Evolutionary conservation across 495 filamentous ascomycete species (phyloP), one percentile per base, ranked within the genome.

Genomic region (Chaetomium tenue): DNA sequence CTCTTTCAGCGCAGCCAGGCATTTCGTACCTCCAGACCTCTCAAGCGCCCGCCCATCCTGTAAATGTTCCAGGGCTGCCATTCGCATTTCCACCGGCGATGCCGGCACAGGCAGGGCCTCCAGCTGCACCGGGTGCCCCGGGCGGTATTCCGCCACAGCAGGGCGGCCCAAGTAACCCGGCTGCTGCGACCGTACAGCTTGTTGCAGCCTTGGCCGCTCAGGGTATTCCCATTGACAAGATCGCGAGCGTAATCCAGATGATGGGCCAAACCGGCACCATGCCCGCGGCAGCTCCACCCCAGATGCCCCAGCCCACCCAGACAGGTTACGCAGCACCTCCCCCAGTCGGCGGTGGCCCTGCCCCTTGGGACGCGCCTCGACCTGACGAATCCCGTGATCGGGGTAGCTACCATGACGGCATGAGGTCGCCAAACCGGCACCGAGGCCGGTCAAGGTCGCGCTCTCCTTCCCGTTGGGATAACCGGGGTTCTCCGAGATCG

Each of bases 361-460:
- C 66, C 11, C 74, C 72, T 33, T 79, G 78, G 71, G 77, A 77
- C 20, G 61, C 70, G 58, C 74, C 68, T 39, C 71, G 72, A 59
- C 66, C 71, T 52, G 75, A 81, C 48, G 82, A 81, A 59, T 78
- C 84, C 79, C 89, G 86, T 83, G 88, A 91, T 69, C 81, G 76
- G 62, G 85, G 82, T 65, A 83, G 84, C 66, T 79, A 78, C 60
- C 77, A 77, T 61, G 80, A 83, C 56, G 46, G 64, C 71, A 77
- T 75, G 71, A 82, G 80, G 76, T 84, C 82, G 23, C 81, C 83
- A 52, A 79, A 77, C 64, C 81, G 84, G 61, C 87, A 86, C 71
- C 87, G 89, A 50, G 85, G 87, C 58, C 87, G 90, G 23, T 94
- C 91, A 42, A 84, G 91, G 51, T 94, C 91, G 15, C 82, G 80